A percentile compares a stretch with the other conserved stretches of the same genome.
phyloP scores from a whole-genome alignment of 148 eudicot genomes.

The Persicaria maculosa region DNA sequence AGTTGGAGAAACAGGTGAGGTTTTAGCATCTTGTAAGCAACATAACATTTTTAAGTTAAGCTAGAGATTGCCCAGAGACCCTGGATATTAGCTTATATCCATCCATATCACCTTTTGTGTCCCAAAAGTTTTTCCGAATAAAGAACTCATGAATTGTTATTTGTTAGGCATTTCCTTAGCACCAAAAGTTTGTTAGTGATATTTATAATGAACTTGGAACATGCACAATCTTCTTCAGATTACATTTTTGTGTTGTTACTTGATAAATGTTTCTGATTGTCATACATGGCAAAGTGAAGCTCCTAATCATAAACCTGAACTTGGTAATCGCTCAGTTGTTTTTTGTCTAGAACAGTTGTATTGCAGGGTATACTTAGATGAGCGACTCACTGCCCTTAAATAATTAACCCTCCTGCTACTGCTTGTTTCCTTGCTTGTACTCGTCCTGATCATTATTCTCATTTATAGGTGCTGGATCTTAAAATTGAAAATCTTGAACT shows the following conservation, averaged over 20 bases:
- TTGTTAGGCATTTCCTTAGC: neutral
- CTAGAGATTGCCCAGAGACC: neutral
- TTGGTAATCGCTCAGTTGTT: neutral
- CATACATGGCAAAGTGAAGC: too few relatives aligned
- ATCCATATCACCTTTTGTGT: neutral
- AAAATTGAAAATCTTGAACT: slow-evolving; percentile 45
- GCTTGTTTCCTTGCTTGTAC: neutral
- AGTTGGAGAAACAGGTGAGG: slow-evolving; percentile 60
- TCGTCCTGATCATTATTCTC: neutral
- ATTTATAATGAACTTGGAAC: neutral
- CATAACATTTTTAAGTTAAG: neutral
- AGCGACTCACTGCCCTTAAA: too few relatives aligned
- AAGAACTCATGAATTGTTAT: neutral
- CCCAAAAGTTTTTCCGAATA: neutral
- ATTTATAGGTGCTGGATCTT: slow-evolving; percentile 46
- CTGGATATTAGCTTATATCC: neutral
- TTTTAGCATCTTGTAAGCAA: neutral
- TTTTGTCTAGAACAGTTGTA: neutral
- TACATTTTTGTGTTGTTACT: neutral
- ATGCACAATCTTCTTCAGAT: neutral
- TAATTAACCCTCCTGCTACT: neutral
- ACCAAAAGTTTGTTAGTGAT: neutral
- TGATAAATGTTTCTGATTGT: neutral
- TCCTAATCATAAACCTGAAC: neutral
- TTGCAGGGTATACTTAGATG: too few relatives aligned